phyloP scores from a whole-genome alignment of 441 rosid genomes.

The Arabidopsis hybrid region DNA sequence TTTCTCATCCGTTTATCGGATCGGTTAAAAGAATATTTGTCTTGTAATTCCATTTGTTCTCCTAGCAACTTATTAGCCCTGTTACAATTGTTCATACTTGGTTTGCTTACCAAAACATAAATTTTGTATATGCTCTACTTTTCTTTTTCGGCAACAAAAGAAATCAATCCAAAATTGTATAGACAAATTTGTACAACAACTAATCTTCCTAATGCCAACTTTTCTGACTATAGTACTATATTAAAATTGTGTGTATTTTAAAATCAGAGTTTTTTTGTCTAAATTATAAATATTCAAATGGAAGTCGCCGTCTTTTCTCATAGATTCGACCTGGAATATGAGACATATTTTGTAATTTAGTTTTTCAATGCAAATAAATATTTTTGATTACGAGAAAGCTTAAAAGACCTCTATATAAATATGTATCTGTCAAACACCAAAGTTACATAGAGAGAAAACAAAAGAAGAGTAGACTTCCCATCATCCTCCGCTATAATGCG shows the following conservation, averaged over 20 bases:
- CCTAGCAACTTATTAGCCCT: no score
- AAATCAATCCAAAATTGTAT: no score
- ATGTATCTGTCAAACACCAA: not conserved
- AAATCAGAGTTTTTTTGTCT: not conserved
- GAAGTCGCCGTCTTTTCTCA: conserved; percentile 8
- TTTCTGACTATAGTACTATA: not conserved
- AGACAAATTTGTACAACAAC: no score
- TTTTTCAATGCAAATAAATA: not conserved
- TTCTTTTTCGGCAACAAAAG: no score
- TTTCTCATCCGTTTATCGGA: not conserved
- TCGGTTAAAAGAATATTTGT: not conserved
- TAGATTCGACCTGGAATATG: conserved; percentile 1
- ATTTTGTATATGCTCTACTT: not conserved
- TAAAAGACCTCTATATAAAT: not conserved
- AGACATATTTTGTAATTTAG: no score
- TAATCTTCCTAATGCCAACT: not conserved
- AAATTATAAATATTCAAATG: not conserved
- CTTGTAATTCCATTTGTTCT: conserved; percentile 3
- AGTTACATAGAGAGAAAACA: not conserved
- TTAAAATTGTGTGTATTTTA: not conserved
- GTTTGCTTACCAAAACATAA: not conserved
- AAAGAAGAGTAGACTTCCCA: not conserved
- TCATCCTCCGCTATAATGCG: conserved; percentile 24
- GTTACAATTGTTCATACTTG: not conserved
- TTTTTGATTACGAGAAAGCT: not conserved